Evolutionary conservation across 1,284 basidiomycete species (phyloP), one percentile per base, ranked within the genome.

Genomic region (Melampsora larici-populina): DNA sequence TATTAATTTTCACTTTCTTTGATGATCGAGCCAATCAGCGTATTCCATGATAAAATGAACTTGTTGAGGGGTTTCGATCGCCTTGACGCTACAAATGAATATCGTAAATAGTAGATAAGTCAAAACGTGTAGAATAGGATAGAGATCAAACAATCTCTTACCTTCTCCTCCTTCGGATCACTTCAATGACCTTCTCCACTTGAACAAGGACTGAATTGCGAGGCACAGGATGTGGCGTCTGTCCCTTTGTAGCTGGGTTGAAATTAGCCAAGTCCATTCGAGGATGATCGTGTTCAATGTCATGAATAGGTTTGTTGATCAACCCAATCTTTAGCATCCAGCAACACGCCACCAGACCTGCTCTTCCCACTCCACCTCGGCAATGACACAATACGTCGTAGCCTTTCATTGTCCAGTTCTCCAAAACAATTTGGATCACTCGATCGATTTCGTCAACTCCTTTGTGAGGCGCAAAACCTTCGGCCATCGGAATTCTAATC

Each of bases 301-400:
- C 55, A 24, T 36, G 60, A 62, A n/a, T 46, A 18, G 70, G 67
- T 21, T 51, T 70, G 46, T 83, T 82, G 13, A 87, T 85, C 55
- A 97, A 87, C 6, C 95, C 95, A 81, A 98, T 89, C 84, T 93
- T 95, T 79, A 97, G 86, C 82, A 93, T 88, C 96, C 96, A 98
- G 80, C 91, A 91, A 81, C 92, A 93, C 0, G 95, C 95, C 48
- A 97, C 88, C 58, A 98, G 87, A 0, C 95, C 95, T 0, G 96
- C 96, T 33, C 96, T 88, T 0, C 96, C 96, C 5, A 99, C 92
- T 7, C 96, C 96, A 48, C 95, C 96, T 33, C 96, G 89, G 83
- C 96, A 99, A 81, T 98, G 96, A 7, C 92, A 92, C 7, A 97
- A 88, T 2, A 96, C 88, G 46, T 89, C 87, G 1, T 88, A 83